Conservation (phyloP, 306 rosid species). For the Carpinus viminea region DNA sequence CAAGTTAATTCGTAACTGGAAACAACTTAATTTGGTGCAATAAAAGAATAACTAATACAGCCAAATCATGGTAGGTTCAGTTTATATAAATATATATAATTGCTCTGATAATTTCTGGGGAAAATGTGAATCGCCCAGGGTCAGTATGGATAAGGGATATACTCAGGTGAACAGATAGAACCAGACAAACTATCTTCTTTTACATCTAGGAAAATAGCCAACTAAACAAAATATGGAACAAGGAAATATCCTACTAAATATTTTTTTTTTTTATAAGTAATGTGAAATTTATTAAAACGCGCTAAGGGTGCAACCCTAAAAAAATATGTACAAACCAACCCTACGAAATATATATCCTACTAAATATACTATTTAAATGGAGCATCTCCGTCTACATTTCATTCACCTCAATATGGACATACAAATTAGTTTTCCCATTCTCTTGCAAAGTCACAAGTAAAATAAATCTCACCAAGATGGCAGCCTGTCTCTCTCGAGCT, state of each 20-base stretch:
- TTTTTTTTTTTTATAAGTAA: too few relatives aligned
- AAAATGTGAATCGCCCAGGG: constrained; percentile 14
- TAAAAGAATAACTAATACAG: constrained; percentile 5
- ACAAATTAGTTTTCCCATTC: neutral
- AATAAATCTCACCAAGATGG: constrained; percentile 60
- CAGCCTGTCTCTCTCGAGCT: constrained; percentile 97
- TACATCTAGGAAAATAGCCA: constrained; percentile 14
- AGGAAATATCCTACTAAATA: neutral
- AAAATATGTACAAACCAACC: too few relatives aligned
- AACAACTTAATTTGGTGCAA: constrained; percentile 19
- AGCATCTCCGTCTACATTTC: neutral
- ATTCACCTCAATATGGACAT: neutral
- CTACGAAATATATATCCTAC: too few relatives aligned
- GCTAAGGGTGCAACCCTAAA: too few relatives aligned
- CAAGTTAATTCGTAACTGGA: constrained; percentile 22
- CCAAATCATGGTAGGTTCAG: neutral
- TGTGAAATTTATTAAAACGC: too few relatives aligned
- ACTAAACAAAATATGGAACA: neutral
- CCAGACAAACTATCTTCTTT: constrained; percentile 21
- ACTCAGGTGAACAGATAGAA: constrained; percentile 6
- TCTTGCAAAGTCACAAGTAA: neutral
- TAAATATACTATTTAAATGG: neutral
- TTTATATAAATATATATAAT: too few relatives aligned
- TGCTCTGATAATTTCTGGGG: neutral
- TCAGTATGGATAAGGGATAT: constrained; percentile 10